Conservation (phyloP, 2,329 filamentous ascomycete genomes). For the Fusarium verrucosum region DNA sequence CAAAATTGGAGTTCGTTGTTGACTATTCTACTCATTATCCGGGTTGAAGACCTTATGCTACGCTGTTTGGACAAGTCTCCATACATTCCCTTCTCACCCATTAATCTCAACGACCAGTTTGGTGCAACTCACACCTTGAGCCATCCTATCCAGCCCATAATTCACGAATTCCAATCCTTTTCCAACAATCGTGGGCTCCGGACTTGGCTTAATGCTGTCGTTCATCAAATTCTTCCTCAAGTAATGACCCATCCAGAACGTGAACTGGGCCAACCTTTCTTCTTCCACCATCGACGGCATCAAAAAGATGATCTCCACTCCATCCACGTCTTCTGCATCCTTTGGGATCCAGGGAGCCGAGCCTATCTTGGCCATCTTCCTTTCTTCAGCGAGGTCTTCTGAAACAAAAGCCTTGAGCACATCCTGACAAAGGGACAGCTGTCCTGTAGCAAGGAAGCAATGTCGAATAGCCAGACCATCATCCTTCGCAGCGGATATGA, state of each 20-base stretch:
- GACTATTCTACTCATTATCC: no score
- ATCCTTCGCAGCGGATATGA: conserved; percentile 49
- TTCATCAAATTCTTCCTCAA: conserved; percentile 47
- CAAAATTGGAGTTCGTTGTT: no score
- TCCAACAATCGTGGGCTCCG: conserved; percentile 50
- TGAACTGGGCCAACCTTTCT: conserved; percentile 51
- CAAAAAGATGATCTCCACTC: conserved; percentile 52
- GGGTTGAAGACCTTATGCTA: no score
- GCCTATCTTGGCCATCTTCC: conserved; percentile 45
- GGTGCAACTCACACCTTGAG: conserved; percentile 53
- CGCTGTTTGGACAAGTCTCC: no score
- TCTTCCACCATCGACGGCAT: conserved; percentile 48
- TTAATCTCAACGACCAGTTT: conserved; percentile 55
- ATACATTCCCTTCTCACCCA: conserved; percentile 39
- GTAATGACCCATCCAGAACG: conserved; percentile 54
- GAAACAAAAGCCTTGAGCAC: conserved; percentile 49
- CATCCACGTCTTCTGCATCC: conserved; percentile 43
- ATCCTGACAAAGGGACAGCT: conserved; percentile 49
- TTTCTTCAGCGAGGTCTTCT: background rate
- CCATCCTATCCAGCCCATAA: conserved; percentile 49
- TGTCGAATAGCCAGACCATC: conserved; percentile 51
- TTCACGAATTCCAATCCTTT: conserved; percentile 51
- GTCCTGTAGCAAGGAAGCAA: conserved; percentile 54
- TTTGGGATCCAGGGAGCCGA: conserved; percentile 51
- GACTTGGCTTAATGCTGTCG: conserved; percentile 51